Conservation (phyloP, 2,329 filamentous ascomycete species). For the Truncatella angustata region DNA sequence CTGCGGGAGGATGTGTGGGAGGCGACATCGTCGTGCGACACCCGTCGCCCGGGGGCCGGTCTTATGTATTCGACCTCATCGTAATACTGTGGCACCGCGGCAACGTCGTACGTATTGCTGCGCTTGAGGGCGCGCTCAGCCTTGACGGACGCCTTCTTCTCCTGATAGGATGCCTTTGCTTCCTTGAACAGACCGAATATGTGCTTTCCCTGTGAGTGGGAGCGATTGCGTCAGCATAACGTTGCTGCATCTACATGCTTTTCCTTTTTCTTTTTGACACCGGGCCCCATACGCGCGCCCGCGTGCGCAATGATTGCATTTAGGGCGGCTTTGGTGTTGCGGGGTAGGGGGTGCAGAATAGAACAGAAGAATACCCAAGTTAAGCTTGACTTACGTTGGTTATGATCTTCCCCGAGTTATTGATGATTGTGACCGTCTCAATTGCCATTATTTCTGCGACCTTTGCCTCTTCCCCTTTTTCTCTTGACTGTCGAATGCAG, state of each 20-base stretch:
- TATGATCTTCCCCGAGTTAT: slow-evolving; percentile 87
- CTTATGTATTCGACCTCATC: slow-evolving; percentile 26
- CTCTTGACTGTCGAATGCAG: neutral
- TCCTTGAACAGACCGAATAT: slow-evolving; percentile 89
- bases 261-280: neutral
- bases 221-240: neutral
- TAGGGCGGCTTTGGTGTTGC: slow-evolving; percentile 1
- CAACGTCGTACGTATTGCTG: slow-evolving; percentile 54
- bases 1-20: slow-evolving; percentile 41
- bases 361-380: neutral
- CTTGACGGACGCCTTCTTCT: slow-evolving; percentile 80
- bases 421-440: slow-evolving; percentile 85
- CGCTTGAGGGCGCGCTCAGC: slow-evolving; percentile 59
- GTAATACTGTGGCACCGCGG: slow-evolving; percentile 25
- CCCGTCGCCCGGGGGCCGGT: slow-evolving; percentile 12
- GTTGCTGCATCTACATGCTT: neutral
- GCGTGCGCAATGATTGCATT: too few species aligned
- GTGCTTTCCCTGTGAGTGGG: slow-evolving; percentile 72
- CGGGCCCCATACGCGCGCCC: neutral
- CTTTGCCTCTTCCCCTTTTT: neutral
- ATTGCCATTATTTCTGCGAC: slow-evolving; percentile 27
- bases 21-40: slow-evolving; percentile 31
- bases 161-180: slow-evolving; percentile 81
- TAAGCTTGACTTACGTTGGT: slow-evolving; percentile 66
- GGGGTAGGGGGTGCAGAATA: slow-evolving; percentile 1